Evolutionary conservation across 2,329 filamentous ascomycete species (phyloP).

Genomic region (Apiospora kogelbergensis): DNA sequence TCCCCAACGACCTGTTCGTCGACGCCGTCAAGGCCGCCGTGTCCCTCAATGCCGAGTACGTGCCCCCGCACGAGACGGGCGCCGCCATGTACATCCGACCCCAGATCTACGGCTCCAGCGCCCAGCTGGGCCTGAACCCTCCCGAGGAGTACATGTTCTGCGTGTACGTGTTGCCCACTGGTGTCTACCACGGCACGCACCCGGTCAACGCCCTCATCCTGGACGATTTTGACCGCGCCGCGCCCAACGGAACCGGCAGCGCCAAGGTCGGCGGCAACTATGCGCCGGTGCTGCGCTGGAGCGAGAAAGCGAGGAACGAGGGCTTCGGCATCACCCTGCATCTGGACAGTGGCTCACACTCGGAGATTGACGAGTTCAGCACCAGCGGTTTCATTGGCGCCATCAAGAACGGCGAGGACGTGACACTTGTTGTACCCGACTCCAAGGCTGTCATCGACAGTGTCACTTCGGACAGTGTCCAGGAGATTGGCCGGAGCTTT

Average conservation of each 20-base stretch:
- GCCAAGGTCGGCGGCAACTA: slow-evolving; percentile 98
- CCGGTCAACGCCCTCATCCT: slow-evolving; percentile 87
- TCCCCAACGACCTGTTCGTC: slow-evolving; percentile 76
- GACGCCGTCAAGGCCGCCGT: slow-evolving; percentile 79
- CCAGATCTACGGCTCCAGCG: slow-evolving; percentile 81
- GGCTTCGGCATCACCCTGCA: slow-evolving; percentile 96
- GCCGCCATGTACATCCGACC: slow-evolving; percentile 93
- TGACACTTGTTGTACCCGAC: slow-evolving; percentile 83
- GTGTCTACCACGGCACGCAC: slow-evolving; percentile 88
- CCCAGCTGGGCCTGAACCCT: slow-evolving; percentile 82
- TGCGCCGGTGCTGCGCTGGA: slow-evolving; percentile 85
- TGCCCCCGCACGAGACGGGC: slow-evolving; percentile 85
- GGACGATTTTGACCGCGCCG: slow-evolving; percentile 90
- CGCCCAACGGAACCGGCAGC: slow-evolving; percentile 85
- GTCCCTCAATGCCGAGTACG: slow-evolving; percentile 82
- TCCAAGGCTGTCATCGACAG: slow-evolving; percentile 85
- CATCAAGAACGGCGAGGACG: slow-evolving; percentile 54
- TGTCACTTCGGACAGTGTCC: slow-evolving; percentile 68
- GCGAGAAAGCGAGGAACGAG: slow-evolving; percentile 73
- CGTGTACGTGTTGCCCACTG: slow-evolving; percentile 88
- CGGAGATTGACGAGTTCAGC: slow-evolving; percentile 92
- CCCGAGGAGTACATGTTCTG: slow-evolving; percentile 91
- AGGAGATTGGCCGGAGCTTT: slow-evolving; percentile 71
- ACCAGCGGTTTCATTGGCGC: slow-evolving; percentile 92
- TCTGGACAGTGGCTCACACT: slow-evolving; percentile 79